Conservation (phyloP, 176 grass and related monocot species). For the Areca catechu region DNA sequence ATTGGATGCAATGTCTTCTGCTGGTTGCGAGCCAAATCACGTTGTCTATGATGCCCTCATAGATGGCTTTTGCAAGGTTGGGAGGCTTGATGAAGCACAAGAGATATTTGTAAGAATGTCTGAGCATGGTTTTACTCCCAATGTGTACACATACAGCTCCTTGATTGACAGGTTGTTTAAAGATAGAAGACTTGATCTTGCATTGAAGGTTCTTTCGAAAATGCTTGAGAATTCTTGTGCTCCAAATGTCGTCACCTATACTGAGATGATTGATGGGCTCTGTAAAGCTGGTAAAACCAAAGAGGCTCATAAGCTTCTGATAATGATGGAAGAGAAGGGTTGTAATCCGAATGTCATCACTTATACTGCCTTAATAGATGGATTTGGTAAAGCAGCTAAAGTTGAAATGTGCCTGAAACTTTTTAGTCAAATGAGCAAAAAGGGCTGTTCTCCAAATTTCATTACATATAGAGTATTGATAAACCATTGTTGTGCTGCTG, state of each 20-base stretch:
- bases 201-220: slow-evolving; percentile 79
- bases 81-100: slow-evolving; percentile 72
- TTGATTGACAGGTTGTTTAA: slow-evolving; percentile 90
- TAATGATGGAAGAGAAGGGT: slow-evolving; percentile 81
- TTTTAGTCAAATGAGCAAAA: slow-evolving; percentile 66
- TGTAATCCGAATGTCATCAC: slow-evolving; percentile 88
- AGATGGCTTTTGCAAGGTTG: slow-evolving; percentile 83
- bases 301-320: slow-evolving; percentile 64
- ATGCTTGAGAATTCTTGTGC: slow-evolving; percentile 78
- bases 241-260: slow-evolving; percentile 93
- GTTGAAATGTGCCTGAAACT: slow-evolving; percentile 52
- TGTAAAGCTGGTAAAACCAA: slow-evolving; percentile 70
- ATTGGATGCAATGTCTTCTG: slow-evolving; percentile 57
- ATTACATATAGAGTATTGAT: slow-evolving; percentile 82
- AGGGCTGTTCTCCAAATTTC: slow-evolving; percentile 84
- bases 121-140: slow-evolving; percentile 60
- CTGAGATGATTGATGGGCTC: slow-evolving; percentile 91
- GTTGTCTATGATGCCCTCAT: slow-evolving; percentile 90
- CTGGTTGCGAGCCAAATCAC: slow-evolving; percentile 72
- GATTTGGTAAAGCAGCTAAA: slow-evolving; percentile 76
- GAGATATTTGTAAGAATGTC: slow-evolving; percentile 83
- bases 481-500: slow-evolving; percentile 77
- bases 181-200: slow-evolving; percentile 93
- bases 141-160: slow-evolving; percentile 80
- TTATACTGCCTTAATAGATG: slow-evolving; percentile 88